Base-by-base conservation (phyloP, 2,329 filamentous ascomycete species). In the Claviceps citrina region DNA sequence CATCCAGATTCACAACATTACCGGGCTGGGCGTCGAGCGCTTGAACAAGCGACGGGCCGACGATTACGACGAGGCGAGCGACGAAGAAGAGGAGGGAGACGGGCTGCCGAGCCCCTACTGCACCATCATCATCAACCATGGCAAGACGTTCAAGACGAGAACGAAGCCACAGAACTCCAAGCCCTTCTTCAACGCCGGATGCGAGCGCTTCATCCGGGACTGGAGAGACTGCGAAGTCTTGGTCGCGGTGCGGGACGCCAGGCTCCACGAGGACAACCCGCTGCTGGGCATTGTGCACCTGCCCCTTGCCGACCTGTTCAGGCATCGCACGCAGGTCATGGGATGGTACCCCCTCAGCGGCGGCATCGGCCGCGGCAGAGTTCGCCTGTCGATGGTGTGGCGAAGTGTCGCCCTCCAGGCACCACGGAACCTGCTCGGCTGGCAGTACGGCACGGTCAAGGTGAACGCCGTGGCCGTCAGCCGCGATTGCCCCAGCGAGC, bases 161-260 rank as follows among this genome's bases (percentile, higher is more conserved):
- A 83, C 81, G 0, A 85, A 86, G 57, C 81, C 81, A 1, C 83
- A 84, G 60, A 84, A 84, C 45, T 70, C 76, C 0, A 84, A 83
- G 49, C 81, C 81, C 0, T 85, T 84, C 56, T 85, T 81, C 65
- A 85, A 85, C 47, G 81, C 81, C 3, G 78, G 78, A 5, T 82
- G 75, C 2, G 81, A 86, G 54, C 70, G 78, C 5, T 83, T 84
- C 46, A 67, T 85, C 30, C 65, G 73, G 10, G 76, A 85, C 52
- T 84, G 79, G 70, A 65, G 64, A 13, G 73, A 68, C 10, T 70
- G 76, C 1, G 79, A 84, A 53, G 64, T 84, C 25, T 77, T 81
- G 46, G 61, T 86, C 24, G 66, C 70, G 1, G 78, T 84, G 2
- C 70, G 78, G 9, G 81, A 85, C 51, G 65, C 73, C 16, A 68